Conservation (phyloP, 352 stramenopile genomes). For the Phytopythium vexans region DNA sequence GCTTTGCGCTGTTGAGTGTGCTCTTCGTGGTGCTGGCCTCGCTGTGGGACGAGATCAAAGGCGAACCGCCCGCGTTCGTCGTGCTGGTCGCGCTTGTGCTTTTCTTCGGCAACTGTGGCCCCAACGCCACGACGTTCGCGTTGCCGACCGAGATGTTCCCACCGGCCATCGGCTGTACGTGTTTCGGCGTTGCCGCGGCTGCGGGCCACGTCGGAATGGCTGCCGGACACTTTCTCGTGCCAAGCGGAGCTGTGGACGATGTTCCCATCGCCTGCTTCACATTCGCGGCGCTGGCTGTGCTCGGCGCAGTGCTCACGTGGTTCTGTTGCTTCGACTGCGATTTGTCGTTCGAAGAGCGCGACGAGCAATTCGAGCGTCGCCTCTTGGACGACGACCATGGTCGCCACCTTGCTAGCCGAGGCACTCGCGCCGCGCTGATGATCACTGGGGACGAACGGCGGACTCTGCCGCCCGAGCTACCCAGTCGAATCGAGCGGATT, state of each 20-base stretch:
- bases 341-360: slow-evolving; percentile 3
- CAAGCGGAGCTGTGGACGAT: background rate
- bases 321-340: slow-evolving; percentile 1
- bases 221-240: background rate
- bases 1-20: slow-evolving; percentile 25
- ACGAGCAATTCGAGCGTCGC: slow-evolving; percentile 1
- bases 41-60: too few relatives aligned
- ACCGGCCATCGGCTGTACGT: background rate
- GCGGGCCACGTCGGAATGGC: background rate
- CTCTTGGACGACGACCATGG: background rate
- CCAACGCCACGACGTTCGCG: slow-evolving; percentile 1
- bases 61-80: background rate
- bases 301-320: background rate
- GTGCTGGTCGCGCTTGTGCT: slow-evolving; percentile 1
- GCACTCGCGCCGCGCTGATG: too few relatives aligned
- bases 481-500: too few relatives aligned
- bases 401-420: too few relatives aligned
- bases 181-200: background rate
- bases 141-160: slow-evolving; percentile 4
- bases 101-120: background rate
- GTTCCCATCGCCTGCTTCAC: too few relatives aligned
- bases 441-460: too few relatives aligned
- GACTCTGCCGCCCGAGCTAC: too few relatives aligned
- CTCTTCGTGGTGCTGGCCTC: background rate
- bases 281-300: background rate